Conservation (phyloP, 179 eudicot species). For the Patellifolia procumbens region DNA sequence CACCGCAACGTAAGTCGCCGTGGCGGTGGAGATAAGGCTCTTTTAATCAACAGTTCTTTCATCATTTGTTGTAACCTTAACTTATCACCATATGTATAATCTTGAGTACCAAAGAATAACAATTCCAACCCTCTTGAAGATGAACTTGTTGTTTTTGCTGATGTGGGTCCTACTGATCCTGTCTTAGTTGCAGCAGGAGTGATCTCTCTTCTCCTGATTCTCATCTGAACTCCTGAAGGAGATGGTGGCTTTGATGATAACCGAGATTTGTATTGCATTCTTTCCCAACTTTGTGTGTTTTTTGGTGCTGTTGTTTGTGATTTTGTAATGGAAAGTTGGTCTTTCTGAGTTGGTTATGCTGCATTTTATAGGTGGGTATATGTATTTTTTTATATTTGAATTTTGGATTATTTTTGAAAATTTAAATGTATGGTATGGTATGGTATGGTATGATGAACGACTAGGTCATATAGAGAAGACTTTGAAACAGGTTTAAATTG, state of each 20-base stretch:
- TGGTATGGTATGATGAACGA: background rate
- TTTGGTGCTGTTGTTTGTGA: background rate
- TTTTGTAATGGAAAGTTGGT: background rate
- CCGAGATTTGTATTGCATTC: conserved; percentile 26
- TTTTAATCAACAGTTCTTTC: conserved; percentile 29
- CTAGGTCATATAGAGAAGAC: conserved; percentile 18
- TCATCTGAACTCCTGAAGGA: conserved; percentile 7
- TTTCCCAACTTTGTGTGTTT: background rate
- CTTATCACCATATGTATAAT: conserved; percentile 14
- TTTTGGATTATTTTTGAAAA: background rate
- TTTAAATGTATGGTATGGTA: background rate
- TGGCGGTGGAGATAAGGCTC: conserved; percentile 32
- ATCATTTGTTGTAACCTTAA: conserved; percentile 32
- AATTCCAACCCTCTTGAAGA: conserved; percentile 17
- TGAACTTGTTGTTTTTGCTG: background rate
- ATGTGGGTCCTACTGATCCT: background rate
- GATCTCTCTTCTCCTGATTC: background rate
- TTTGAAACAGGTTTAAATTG: conserved; percentile 14
- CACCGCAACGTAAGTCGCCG: conserved; percentile 32
- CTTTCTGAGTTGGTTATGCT: background rate
- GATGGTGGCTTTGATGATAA: conserved; percentile 21
- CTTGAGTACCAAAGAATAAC: conserved; percentile 12
- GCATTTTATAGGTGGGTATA: background rate
- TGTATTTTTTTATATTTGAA: background rate
- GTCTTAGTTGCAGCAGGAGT: background rate